phyloP scores from a whole-genome alignment of 2,329 filamentous ascomycete species.

The Cercospora sp. region DNA sequence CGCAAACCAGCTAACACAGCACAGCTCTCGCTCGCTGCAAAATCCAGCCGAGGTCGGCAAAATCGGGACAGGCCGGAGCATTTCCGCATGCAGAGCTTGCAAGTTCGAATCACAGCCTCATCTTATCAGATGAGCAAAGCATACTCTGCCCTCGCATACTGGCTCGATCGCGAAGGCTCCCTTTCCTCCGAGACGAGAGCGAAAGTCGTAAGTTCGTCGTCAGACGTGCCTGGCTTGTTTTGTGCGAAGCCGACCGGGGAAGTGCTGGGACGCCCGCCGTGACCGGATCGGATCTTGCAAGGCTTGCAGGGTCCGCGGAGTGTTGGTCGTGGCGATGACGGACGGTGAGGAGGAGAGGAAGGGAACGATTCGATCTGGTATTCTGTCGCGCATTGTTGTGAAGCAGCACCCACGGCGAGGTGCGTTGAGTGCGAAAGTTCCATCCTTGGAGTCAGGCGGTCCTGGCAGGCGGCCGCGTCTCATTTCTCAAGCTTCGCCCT shows the following conservation, averaged over 20 bases:
- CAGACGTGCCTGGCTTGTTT: not conserved
- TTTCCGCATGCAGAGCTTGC: conserved; percentile 1
- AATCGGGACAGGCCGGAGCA: conserved; percentile 6
- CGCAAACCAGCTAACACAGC: too few relatives aligned
- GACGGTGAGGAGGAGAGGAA: not conserved
- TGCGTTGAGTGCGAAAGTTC: not conserved
- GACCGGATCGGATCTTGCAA: not conserved
- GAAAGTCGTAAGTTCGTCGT: not conserved
- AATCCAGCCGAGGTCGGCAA: conserved; percentile 12
- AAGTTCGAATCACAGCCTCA: conserved; percentile 8
- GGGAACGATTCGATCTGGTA: not conserved
- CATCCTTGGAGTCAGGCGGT: not conserved
- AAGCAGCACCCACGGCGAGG: not conserved
- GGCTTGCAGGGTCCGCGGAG: not conserved
- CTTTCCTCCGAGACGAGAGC: not conserved
- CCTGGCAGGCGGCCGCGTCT: not conserved
- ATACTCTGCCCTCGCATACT: not conserved
- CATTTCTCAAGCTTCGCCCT: not conserved
- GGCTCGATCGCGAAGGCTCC: not conserved
- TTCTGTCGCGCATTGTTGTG: not conserved
- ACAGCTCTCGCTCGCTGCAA: not conserved
- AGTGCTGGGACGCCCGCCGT: not conserved
- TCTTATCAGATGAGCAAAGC: conserved; percentile 20
- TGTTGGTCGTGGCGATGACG: not conserved
- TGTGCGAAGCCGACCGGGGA: not conserved